Conservation (phyloP, 345 rosid species). For the Eucalyptus tenuipes region DNA sequence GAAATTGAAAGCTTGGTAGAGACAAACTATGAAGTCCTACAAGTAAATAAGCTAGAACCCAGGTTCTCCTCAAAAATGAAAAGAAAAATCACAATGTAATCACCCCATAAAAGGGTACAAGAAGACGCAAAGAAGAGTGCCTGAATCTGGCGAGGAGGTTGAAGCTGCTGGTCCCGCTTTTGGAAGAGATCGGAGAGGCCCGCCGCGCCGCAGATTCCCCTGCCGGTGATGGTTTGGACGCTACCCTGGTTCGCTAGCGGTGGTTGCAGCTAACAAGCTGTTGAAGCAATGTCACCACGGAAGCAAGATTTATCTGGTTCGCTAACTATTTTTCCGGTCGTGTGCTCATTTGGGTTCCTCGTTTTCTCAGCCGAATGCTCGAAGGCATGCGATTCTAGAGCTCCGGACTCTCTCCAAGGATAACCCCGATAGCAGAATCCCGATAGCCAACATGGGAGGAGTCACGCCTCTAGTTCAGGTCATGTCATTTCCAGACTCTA, state of each 20-base stretch:
- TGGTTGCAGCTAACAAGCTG: slow-evolving; percentile 37
- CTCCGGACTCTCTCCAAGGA: slow-evolving; percentile 51
- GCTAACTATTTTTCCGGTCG: not conserved
- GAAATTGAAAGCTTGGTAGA: no score
- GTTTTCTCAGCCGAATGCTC: slow-evolving; percentile 2
- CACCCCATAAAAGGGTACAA: not conserved
- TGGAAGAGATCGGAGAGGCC: slow-evolving; percentile 36
- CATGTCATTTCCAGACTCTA: slow-evolving; percentile 25
- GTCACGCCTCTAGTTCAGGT: slow-evolving; percentile 33
- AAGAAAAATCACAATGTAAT: no score
- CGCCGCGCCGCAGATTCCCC: not conserved
- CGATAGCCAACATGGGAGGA: slow-evolving; percentile 42
- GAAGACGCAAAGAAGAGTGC: slow-evolving; percentile 44
- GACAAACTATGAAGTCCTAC: no score
- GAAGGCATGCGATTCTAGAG: slow-evolving; percentile 25
- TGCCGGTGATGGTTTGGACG: not conserved
- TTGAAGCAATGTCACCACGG: slow-evolving; percentile 40
- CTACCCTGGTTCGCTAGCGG: slow-evolving; percentile 13
- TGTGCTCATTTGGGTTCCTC: not conserved
- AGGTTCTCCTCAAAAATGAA: no score
- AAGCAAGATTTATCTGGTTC: slow-evolving; percentile 55
- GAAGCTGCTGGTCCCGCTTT: slow-evolving; percentile 43
- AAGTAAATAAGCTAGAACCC: no score
- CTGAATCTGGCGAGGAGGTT: slow-evolving; percentile 41
- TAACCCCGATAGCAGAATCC: slow-evolving; percentile 42